Base-by-base conservation (phyloP, 164 flowering plant genomes). In the Macadamia integrifolia region DNA sequence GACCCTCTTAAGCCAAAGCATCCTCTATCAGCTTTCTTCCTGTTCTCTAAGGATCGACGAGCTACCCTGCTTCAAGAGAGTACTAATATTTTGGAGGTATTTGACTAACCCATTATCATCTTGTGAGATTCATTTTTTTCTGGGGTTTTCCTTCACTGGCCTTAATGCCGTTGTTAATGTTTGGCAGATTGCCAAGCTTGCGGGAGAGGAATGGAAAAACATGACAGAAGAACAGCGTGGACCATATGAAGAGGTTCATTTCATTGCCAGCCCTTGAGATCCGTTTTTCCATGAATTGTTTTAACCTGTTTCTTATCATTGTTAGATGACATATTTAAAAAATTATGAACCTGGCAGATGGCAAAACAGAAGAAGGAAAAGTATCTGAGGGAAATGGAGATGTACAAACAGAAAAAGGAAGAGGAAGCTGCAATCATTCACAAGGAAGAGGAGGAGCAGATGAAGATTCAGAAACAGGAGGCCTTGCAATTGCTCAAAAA, bases 201-300 rank as follows among this genome's bases (percentile, higher is more conserved):
- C 82, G 11, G 93, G 96, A 60, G 98, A 88, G 76, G 92, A 93
- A 70, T 93, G 98, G 98, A 93, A 87, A 78, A 88, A 76, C 78
- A 79, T 91, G 89, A 69, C 84, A 5, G 94, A 89, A 29, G 61
- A 80, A 64, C 79, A 86, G 69, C 83, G 62, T 55, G 65, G 58
- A 28, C 92, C 96, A 60, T 93, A 88, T 67, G 93, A 91, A 76
- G 74, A 88, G 90, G 98, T 92, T 35, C 40, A 35, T 35, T 63
- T 66, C 10, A 10, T 35, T 50, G 7, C n/a, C 59, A 18, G 18
- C 3, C 9, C 23, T 23, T 23, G 23, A 23, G 23, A 23, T 23
- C 23, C 23, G 23, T 23, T 23, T 23, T 23, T 23, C 23, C 23
- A 9, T 43, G 48, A 5, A 9, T 6, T 43, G 48, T 43, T 6